These are phyloP conservation scores for Pleurotus platypus DNA, from an alignment of 768 basidiomycete species.

Conservation along the genomic window DNA sequence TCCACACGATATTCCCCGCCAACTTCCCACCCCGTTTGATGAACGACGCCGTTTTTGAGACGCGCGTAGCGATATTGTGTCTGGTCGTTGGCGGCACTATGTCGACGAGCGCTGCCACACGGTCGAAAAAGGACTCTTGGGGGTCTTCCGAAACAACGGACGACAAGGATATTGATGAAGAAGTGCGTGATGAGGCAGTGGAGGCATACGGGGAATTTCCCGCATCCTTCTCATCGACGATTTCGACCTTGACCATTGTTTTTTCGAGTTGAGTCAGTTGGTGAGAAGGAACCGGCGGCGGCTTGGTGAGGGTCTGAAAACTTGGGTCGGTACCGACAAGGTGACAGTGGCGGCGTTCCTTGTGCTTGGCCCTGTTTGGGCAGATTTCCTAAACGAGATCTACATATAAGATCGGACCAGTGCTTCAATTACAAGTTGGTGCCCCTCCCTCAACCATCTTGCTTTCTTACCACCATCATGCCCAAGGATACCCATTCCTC, in stretches of 20 bases:
- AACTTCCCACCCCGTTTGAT: slow-evolving; percentile 66
- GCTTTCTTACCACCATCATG: slow-evolving; percentile 26
- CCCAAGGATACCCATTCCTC: slow-evolving; percentile 25
- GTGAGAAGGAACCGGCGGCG: neutral
- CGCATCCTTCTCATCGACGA: slow-evolving; percentile 75
- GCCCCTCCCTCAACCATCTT: slow-evolving; percentile 12
- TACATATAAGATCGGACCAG: slow-evolving; percentile 34
- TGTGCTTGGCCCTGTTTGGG: slow-evolving; percentile 22
- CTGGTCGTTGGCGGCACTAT: slow-evolving; percentile 93
- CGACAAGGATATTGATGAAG: slow-evolving; percentile 71
- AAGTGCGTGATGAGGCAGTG: slow-evolving; percentile 68
- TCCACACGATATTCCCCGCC: slow-evolving; percentile 89
- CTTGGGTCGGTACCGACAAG: slow-evolving; percentile 11
- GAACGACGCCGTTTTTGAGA: slow-evolving; percentile 59
- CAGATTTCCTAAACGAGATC: slow-evolving; percentile 19
- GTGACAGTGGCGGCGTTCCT: slow-evolving; percentile 14
- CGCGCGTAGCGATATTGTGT: slow-evolving; percentile 60
- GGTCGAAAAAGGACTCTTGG: slow-evolving; percentile 86
- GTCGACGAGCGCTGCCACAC: slow-evolving; percentile 88
- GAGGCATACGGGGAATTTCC: slow-evolving; percentile 69
- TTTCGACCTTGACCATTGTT: slow-evolving; percentile 91
- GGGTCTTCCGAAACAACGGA: slow-evolving; percentile 73
- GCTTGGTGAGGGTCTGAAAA: slow-evolving; percentile 8
- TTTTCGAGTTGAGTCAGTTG: slow-evolving; percentile 13
- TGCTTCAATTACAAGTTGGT: slow-evolving; percentile 18